These are phyloP conservation scores for Sanghuangporus weigelae DNA, from an alignment of 1,284 basidiomycete species.

Conservation along the genomic window DNA sequence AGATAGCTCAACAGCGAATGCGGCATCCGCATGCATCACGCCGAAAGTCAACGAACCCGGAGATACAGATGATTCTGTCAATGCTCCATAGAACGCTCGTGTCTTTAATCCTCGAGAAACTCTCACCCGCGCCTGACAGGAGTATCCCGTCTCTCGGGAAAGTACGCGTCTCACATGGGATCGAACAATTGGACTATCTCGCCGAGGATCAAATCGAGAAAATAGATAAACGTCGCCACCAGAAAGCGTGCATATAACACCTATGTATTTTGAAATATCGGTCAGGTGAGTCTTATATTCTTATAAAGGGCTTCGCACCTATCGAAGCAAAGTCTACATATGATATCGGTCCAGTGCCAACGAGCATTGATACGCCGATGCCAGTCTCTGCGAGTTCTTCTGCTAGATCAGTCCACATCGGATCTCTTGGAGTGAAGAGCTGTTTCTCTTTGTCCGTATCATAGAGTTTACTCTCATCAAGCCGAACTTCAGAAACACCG, in stretches of 20 bases:
- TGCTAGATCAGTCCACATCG: constrained; percentile 77
- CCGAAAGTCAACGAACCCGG: constrained; percentile 51
- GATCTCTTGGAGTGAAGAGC: constrained; percentile 73
- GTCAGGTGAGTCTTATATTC: neutral
- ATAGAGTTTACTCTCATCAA: constrained; percentile 70
- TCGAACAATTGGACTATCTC: constrained; percentile 64
- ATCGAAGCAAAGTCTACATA: constrained; percentile 87
- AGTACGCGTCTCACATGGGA: constrained; percentile 75
- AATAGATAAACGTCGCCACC: constrained; percentile 96
- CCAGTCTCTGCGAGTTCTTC: constrained; percentile 89
- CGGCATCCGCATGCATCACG: constrained; percentile 76
- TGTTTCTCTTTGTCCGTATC: constrained; percentile 87
- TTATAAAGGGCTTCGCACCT: constrained; percentile 39
- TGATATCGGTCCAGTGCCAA: constrained; percentile 70
- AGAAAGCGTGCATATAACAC: constrained; percentile 65
- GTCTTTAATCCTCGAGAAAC: constrained; percentile 60
- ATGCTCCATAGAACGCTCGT: constrained; percentile 75
- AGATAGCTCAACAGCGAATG: constrained; percentile 62
- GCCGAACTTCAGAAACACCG: constrained; percentile 54
- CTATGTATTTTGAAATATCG: constrained; percentile 29
- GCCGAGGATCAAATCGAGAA: constrained; percentile 75
- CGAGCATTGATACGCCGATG: constrained; percentile 86
- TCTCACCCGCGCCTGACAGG: constrained; percentile 9
- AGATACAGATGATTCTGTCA: constrained; percentile 30
- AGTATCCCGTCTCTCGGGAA: constrained; percentile 50